These are phyloP conservation scores for Vanrija pseudolonga DNA, from an alignment of 1,284 basidiomycete genomes.

Conservation along the genomic window DNA sequence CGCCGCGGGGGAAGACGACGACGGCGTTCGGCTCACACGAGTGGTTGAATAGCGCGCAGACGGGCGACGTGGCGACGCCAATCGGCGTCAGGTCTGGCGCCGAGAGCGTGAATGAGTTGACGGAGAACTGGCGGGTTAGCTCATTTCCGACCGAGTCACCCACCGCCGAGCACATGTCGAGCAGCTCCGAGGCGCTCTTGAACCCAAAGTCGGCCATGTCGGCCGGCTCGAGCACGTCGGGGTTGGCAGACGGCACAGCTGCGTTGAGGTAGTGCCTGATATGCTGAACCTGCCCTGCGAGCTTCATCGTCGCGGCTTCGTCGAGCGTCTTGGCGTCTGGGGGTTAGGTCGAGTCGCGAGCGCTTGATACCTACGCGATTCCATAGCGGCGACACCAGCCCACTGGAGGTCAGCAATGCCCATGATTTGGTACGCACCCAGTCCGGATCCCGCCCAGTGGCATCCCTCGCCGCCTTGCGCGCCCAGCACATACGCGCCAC, in stretches of 20 bases:
- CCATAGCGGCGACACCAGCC: constrained; percentile 63
- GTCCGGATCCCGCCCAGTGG: constrained; percentile 46
- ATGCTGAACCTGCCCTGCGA: constrained; percentile 36
- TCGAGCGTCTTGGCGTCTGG: constrained; percentile 11
- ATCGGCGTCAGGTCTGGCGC: constrained; percentile 69
- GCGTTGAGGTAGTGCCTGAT: constrained; percentile 41
- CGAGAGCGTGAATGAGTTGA: constrained; percentile 83
- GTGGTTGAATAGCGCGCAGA: constrained; percentile 80
- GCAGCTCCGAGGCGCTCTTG: constrained; percentile 23
- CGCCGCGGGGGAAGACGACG: constrained; percentile 70
- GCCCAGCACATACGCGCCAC: constrained; percentile 71
- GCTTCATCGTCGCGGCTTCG: constrained; percentile 26
- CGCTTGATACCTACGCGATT: constrained; percentile 63
- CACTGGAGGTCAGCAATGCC: constrained; percentile 51
- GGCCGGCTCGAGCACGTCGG: constrained; percentile 22
- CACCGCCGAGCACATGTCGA: constrained; percentile 42
- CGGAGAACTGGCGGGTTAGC: constrained; percentile 61
- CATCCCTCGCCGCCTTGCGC: constrained; percentile 56
- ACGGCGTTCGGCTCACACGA: constrained; percentile 87
- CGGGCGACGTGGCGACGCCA: constrained; percentile 73
- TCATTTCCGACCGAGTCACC: constrained; percentile 3
- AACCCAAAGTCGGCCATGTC: constrained; percentile 44
- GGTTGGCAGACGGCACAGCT: constrained; percentile 1
- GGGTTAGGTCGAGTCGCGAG: too few relatives aligned
- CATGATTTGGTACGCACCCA: constrained; percentile 57